These are phyloP conservation scores for Metrosideros polymorpha DNA, from an alignment of 441 rosid species.

Conservation along the genomic window DNA sequence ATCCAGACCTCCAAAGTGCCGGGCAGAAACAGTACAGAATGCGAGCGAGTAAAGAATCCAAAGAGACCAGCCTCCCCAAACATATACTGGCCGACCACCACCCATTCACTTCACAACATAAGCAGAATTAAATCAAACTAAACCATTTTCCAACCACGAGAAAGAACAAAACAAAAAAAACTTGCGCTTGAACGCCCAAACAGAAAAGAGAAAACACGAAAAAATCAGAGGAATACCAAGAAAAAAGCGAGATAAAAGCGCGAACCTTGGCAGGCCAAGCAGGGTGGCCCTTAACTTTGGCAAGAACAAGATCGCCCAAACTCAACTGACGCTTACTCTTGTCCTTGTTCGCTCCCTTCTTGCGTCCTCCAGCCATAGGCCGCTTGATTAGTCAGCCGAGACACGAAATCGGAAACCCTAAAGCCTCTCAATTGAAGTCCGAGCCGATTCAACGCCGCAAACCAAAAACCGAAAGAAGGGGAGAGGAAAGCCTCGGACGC, in stretches of 20 bases:
- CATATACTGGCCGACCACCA: background rate
- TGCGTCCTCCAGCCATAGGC: constrained; percentile 92
- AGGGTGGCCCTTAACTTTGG: constrained; percentile 98
- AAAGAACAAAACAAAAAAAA: background rate
- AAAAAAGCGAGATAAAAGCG: background rate
- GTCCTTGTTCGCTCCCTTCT: constrained; percentile 70
- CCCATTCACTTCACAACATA: background rate
- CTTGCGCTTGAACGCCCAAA: background rate
- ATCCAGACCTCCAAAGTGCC: background rate
- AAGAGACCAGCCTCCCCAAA: background rate
- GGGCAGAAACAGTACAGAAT: background rate
- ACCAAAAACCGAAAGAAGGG: background rate
- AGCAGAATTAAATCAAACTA: background rate
- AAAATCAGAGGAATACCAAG: background rate
- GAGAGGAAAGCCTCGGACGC: background rate
- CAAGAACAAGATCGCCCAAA: constrained; percentile 95
- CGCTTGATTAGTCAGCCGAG: background rate
- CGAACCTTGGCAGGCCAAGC: constrained; percentile 98
- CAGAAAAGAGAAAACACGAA: background rate
- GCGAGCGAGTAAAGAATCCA: background rate
- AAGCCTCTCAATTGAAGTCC: background rate
- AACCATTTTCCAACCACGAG: background rate
- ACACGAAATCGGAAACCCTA: background rate
- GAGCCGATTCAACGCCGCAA: constrained; percentile 15
- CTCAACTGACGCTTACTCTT: constrained; percentile 60